Evolutionary conservation across 345 rosid species (phyloP).

Genomic region (Viola odorata): DNA sequence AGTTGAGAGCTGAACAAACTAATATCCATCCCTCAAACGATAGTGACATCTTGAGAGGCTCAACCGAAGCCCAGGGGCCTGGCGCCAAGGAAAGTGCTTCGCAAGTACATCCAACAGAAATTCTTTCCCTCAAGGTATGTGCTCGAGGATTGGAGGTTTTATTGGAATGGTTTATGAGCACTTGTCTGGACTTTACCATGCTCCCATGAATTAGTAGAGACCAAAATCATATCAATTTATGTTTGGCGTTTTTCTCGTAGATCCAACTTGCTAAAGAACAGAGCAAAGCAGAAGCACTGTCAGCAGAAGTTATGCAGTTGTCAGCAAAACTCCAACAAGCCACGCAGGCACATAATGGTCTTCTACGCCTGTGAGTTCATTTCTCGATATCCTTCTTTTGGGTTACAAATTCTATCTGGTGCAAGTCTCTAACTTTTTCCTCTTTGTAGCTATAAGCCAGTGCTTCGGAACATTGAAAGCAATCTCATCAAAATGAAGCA

Average conservation of each 20-base stretch:
- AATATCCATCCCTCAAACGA: conserved; percentile 20
- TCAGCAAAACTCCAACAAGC: conserved; percentile 72
- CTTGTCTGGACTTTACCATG: neutral
- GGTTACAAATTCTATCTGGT: neutral
- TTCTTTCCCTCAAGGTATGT: conserved; percentile 67
- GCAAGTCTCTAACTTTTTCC: neutral
- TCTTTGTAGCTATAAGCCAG: conserved; percentile 70
- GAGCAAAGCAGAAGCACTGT: conserved; percentile 73
- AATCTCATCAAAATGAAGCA: conserved; percentile 81
- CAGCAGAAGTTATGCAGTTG: conserved; percentile 80
- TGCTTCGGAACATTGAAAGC: conserved; percentile 77
- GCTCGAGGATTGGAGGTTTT: neutral
- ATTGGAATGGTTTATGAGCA: neutral
- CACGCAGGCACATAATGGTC: conserved; percentile 71
- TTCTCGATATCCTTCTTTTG: neutral
- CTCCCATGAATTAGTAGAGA: neutral
- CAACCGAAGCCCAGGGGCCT: conserved; percentile 24
- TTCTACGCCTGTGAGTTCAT: conserved; percentile 59
- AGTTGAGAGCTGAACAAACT: conserved; percentile 71
- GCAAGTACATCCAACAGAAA: conserved; percentile 37
- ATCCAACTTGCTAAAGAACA: conserved; percentile 76
- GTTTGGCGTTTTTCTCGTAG: conserved; percentile 23
- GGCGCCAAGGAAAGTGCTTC: conserved; percentile 30
- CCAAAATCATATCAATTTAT: neutral
- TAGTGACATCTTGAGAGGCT: conserved; percentile 19